phyloP scores from a whole-genome alignment of 2,329 filamentous ascomycete genomes.

The Colletotrichum siamense region DNA sequence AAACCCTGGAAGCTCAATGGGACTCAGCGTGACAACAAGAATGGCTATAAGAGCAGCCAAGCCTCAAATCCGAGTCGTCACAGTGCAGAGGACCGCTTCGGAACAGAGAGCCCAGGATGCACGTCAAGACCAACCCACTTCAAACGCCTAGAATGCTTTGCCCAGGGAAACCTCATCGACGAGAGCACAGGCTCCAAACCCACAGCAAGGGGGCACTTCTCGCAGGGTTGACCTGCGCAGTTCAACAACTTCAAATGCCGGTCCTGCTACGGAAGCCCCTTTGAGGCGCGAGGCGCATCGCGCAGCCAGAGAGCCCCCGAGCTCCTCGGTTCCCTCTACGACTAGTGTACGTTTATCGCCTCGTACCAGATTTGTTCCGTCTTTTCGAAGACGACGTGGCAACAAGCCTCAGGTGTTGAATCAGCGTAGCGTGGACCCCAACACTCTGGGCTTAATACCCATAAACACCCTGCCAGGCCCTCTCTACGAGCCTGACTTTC shows the following conservation, averaged over 20 bases:
- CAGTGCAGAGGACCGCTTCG: not conserved
- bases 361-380: not conserved
- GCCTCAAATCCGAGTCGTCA: not conserved
- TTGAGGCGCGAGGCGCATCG: not conserved
- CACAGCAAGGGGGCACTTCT: not conserved
- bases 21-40: not conserved
- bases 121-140: not conserved
- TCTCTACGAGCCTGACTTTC: not conserved
- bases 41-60: constrained; percentile 1
- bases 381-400: not conserved
- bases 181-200: not conserved
- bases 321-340: not conserved
- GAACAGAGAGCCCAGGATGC: not conserved
- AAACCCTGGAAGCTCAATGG: not conserved
- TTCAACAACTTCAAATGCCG: not conserved
- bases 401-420: constrained; percentile 5
- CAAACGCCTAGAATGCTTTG: constrained; percentile 8
- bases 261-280: not conserved
- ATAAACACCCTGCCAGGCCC: constrained; percentile 2
- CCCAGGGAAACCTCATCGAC: not conserved
- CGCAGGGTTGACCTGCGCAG: not conserved
- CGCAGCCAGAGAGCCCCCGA: not conserved
- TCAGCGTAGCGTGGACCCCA: constrained; percentile 1
- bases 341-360: not conserved
- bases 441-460: not conserved